A percentile compares a stretch with the other conserved stretches of the same genome.
Evolutionary conservation across 1,284 basidiomycete species (phyloP).

Genomic region (Cryptococcus amylolentus): DNA sequence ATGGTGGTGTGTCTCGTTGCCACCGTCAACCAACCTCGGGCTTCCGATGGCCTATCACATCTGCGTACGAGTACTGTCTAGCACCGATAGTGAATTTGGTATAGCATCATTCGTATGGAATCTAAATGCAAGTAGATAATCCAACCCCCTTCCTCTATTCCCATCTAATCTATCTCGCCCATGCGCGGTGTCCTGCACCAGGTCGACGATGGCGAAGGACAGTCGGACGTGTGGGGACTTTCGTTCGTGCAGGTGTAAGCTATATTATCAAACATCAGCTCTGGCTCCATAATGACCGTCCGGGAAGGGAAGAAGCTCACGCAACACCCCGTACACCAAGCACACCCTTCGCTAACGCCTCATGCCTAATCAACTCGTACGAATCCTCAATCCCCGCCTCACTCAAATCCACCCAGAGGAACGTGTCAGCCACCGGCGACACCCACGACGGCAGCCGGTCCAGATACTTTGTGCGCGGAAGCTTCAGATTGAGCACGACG

Average conservation of each 20-base stretch:
- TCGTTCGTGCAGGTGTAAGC: slow-evolving; percentile 67
- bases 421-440: slow-evolving; percentile 84
- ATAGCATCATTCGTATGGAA: too few species aligned
- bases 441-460: slow-evolving; percentile 76
- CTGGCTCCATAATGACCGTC: neutral
- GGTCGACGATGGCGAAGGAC: slow-evolving; percentile 70
- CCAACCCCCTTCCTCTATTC: too few species aligned
- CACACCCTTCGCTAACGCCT: slow-evolving; percentile 75
- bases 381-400: slow-evolving; percentile 58
- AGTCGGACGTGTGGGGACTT: slow-evolving; percentile 72
- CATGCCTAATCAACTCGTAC: slow-evolving; percentile 68
- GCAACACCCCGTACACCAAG: slow-evolving; percentile 75
- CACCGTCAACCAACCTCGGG: too few species aligned
- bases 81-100: too few species aligned
- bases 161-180: too few species aligned
- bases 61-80: too few species aligned
- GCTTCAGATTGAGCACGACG: slow-evolving; percentile 75
- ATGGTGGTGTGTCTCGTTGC: too few species aligned
- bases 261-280: slow-evolving; percentile 14
- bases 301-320: slow-evolving; percentile 16
- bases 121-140: too few species aligned
- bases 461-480: slow-evolving; percentile 69
- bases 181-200: slow-evolving; percentile 60
- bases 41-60: too few species aligned
- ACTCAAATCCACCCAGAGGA: slow-evolving; percentile 66